Evolutionary conservation across 2,329 filamentous ascomycete genomes (phyloP), one percentile per base, ranked within the genome.

Genomic region (Aureobasidium sp.): DNA sequence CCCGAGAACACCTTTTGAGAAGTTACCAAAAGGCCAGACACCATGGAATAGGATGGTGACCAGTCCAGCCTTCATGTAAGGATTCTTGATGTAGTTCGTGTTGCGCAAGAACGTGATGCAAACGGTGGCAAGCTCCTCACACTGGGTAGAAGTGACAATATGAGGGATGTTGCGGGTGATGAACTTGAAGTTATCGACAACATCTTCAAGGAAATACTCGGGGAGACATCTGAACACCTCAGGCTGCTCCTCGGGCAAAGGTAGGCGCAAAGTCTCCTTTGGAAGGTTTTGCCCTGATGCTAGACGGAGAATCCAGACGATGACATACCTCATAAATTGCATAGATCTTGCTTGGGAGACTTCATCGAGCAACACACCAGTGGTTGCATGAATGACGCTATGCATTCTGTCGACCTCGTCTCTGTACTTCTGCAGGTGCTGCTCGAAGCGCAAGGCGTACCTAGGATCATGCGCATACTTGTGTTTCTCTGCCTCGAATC

Each of bases 181-280:
- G 72, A 97, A 99, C 69, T 95, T 96, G 80, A 97, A 97, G 73
- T 96, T 96, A 70, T 94, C 91, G 7, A 96, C 89, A 62, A 99
- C 88, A 67, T 95, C 91, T 69, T 99, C 93, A n/a, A 99, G 78
- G 65, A 94, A 90, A 70, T 97, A 99, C 72, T 99, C 94, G 0
- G 94, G 94, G 9, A 99, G 80, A 70, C 89, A 96, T 65, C 86
- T 86, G 78, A 97, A 97, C 0, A 86, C 84, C 49, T 88, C 84
- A 0, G 89, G 83, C 69, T 90, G 83, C 45, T 86, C 76, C 34
- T 79, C 73, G 0, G 89, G 81, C 16, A 99, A 81, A 2, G 94
- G 94, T 41, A 99, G 78, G 65, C 78, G 74, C n/a, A 90, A 71
- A 32, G 76, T 74, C 69, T 87, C 82, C 57, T 88, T 88, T 0